These are phyloP conservation scores for Naegleria lovaniensis DNA, from an alignment of 208 protist genomes.

Conservation along the genomic window DNA sequence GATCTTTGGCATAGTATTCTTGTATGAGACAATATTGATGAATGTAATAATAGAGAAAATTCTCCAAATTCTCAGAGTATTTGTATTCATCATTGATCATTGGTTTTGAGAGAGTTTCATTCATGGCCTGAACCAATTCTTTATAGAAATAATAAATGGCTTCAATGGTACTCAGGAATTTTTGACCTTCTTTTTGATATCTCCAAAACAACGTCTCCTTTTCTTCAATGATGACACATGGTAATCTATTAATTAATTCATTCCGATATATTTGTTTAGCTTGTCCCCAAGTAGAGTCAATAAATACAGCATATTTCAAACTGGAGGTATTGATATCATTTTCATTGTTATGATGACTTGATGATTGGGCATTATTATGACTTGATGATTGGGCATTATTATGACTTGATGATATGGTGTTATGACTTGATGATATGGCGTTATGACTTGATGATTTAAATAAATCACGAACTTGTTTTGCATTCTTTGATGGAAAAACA, in stretches of 20 bases:
- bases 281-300: slow-evolving; percentile 86
- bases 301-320: slow-evolving; percentile 78
- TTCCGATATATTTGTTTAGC: slow-evolving; percentile 73
- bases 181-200: slow-evolving; percentile 73
- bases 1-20: slow-evolving; percentile 55
- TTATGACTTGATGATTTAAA: slow-evolving; percentile 39
- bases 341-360: slow-evolving; percentile 46
- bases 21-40: slow-evolving; percentile 86
- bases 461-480: slow-evolving; percentile 60
- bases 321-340: slow-evolving; percentile 58
- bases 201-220: slow-evolving; percentile 83
- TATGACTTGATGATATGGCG: slow-evolving; percentile 48
- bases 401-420: slow-evolving; percentile 70
- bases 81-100: no score
- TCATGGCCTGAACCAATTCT: slow-evolving; percentile 58
- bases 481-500: slow-evolving; percentile 72
- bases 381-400: slow-evolving; percentile 62
- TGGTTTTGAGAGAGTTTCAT: background rate
- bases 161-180: slow-evolving; percentile 83
- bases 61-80: slow-evolving; percentile 82
- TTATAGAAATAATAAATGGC: slow-evolving; percentile 86
- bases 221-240: slow-evolving; percentile 61
- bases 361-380: slow-evolving; percentile 49
- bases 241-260: slow-evolving; percentile 60
- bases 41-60: slow-evolving; percentile 87